These are phyloP conservation scores for Luvunga scandens DNA, from an alignment of 345 rosid genomes.

Conservation along the genomic window DNA sequence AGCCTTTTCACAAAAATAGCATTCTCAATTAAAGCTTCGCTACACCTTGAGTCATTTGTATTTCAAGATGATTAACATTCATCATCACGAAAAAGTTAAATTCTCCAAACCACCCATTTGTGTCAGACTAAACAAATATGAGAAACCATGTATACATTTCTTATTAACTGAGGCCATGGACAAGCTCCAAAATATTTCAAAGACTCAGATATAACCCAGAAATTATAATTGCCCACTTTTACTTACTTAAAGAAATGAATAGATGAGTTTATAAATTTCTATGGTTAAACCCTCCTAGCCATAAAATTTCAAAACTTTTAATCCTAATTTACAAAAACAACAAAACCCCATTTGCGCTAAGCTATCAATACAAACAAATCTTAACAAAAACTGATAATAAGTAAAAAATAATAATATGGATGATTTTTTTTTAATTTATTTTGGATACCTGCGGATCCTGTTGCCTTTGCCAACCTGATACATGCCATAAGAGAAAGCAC, in stretches of 20 bases:
- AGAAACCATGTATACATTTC: not conserved
- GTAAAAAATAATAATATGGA: not conserved
- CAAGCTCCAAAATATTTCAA: not conserved
- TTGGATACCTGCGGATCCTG: conserved; percentile 76
- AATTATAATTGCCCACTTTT: not conserved
- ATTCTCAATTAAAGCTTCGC: not conserved
- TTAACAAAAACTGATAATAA: not conserved
- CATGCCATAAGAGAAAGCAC: conserved; percentile 96
- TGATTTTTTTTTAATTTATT: no score
- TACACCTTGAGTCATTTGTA: not conserved
- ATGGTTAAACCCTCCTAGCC: no score
- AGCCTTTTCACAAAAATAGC: not conserved
- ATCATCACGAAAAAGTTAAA: not conserved
- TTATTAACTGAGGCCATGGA: not conserved
- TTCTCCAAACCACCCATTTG: not conserved
- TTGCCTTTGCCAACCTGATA: conserved; percentile 97
- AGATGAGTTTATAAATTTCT: not conserved
- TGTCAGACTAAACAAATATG: not conserved
- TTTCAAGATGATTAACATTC: not conserved
- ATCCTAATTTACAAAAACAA: not conserved
- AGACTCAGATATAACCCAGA: not conserved
- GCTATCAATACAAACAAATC: not conserved
- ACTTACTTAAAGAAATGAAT: not conserved
- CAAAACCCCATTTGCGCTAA: not conserved
- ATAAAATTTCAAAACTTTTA: not conserved